Conservation (phyloP, 1,284 basidiomycete species). For the Rhizoctonia solani region DNA sequence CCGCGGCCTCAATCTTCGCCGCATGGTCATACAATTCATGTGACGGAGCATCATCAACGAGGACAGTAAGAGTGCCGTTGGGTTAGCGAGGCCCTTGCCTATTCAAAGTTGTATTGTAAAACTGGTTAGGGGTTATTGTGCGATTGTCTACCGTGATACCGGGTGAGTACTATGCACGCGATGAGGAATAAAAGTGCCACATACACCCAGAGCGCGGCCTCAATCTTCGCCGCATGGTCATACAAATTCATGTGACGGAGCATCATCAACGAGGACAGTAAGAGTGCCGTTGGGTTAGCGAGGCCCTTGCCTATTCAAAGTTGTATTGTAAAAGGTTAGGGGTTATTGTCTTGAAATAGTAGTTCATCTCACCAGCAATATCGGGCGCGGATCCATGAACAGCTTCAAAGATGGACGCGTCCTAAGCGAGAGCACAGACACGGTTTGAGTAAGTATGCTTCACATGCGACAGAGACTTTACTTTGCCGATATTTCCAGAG, state of each 20-base stretch:
- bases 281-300: slow-evolving; percentile 96
- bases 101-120: slow-evolving; percentile 51
- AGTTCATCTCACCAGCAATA: slow-evolving; percentile 65
- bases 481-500: slow-evolving; percentile 96
- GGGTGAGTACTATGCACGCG: slow-evolving; percentile 25
- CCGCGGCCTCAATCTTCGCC: slow-evolving; percentile 91
- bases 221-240: slow-evolving; percentile 87
- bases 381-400: slow-evolving; percentile 96
- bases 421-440: slow-evolving; percentile 54
- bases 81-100: slow-evolving; percentile 97
- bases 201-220: slow-evolving; percentile 86
- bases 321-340: slow-evolving; percentile 40
- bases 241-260: slow-evolving; percentile 93
- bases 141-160: slow-evolving; percentile 28
- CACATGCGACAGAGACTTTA: slow-evolving; percentile 48
- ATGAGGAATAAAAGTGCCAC: slow-evolving; percentile 45
- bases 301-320: slow-evolving; percentile 82
- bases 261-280: slow-evolving; percentile 98
- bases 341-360: neutral
- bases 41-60: slow-evolving; percentile 98
- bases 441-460: slow-evolving; percentile 26
- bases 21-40: slow-evolving; percentile 92
- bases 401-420: slow-evolving; percentile 99
- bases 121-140: slow-evolving; percentile 20
- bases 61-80: slow-evolving; percentile 92